These are phyloP conservation scores for Grammothele lineata DNA, from an alignment of 768 basidiomycete genomes.

Conservation along the genomic window DNA sequence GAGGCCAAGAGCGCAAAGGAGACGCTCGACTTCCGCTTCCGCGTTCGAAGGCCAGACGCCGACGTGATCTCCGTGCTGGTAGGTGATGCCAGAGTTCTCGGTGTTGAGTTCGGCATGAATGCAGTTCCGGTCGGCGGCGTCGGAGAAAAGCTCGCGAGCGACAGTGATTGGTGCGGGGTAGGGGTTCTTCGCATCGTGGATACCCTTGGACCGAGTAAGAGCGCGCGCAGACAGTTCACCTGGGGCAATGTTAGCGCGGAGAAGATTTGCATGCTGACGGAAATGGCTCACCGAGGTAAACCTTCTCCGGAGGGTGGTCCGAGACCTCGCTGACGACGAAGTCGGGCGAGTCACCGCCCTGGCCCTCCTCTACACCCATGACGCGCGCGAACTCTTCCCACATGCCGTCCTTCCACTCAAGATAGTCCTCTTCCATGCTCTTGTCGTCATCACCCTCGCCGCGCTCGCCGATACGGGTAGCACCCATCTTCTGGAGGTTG, in stretches of 20 bases:
- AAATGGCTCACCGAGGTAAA: conserved; percentile 73
- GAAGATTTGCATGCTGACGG: not conserved
- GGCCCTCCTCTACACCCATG: conserved; percentile 92
- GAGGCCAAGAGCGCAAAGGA: conserved; percentile 83
- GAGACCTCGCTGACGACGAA: conserved; percentile 86
- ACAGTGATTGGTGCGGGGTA: conserved; percentile 78
- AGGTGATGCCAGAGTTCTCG: conserved; percentile 94
- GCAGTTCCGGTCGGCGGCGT: conserved; percentile 78
- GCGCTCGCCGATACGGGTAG: conserved; percentile 75
- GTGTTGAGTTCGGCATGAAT: conserved; percentile 92
- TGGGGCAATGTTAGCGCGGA: conserved; percentile 32
- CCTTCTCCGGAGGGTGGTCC: conserved; percentile 76
- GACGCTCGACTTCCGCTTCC: conserved; percentile 85
- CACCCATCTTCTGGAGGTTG: conserved; percentile 75
- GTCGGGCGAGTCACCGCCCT: conserved; percentile 91
- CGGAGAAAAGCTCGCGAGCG: conserved; percentile 80
- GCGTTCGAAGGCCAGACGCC: conserved; percentile 97
- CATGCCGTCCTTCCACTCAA: conserved; percentile 99
- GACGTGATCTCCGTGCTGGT: conserved; percentile 98
- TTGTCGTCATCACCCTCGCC: conserved; percentile 99
- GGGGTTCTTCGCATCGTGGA: conserved; percentile 98
- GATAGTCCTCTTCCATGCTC: conserved; percentile 99
- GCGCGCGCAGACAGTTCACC: conserved; percentile 96
- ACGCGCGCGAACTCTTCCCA: conserved; percentile 84
- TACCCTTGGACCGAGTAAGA: conserved; percentile 88